Conservation (phyloP, 192 early-diverging fungal species). For the Lobosporangium transversale region DNA sequence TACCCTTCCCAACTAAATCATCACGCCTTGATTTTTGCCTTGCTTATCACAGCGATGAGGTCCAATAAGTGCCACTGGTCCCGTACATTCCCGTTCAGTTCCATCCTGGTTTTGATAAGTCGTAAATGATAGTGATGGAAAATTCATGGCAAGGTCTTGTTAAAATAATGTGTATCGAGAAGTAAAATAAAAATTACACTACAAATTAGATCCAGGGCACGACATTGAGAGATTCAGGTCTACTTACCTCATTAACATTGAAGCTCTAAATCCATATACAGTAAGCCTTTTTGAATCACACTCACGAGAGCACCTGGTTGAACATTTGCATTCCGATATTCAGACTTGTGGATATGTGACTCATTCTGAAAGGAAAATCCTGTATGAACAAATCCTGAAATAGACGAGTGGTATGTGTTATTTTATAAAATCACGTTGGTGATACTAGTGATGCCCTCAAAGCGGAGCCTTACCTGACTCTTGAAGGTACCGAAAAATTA, state of each 20-base stretch:
- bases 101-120: conserved; percentile 70
- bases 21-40: conserved; percentile 52
- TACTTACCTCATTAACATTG: conserved; percentile 80
- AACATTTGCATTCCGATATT: conserved; percentile 70
- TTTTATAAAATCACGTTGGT: too few species aligned
- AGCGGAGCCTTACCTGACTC: conserved; percentile 72
- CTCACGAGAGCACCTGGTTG: conserved; percentile 85
- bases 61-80: conserved; percentile 73
- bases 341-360: conserved; percentile 74
- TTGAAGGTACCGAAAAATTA: conserved; percentile 86
- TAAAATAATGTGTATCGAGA: neutral
- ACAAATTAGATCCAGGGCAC: too few species aligned
- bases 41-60: conserved; percentile 73
- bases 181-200: neutral
- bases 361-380: conserved; percentile 89
- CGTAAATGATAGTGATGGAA: neutral
- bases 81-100: conserved; percentile 73
- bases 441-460: neutral
- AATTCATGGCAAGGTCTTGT: neutral
- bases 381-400: conserved; percentile 83
- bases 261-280: conserved; percentile 89
- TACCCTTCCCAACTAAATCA: conserved; percentile 48
- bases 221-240: too few species aligned
- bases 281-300: conserved; percentile 91
- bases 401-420: too few species aligned